A percentile compares a stretch with the other conserved stretches of the same genome.
These are phyloP conservation scores for Solanum sitiens DNA, from an alignment of 257 asterid species.

Conservation along the genomic window DNA sequence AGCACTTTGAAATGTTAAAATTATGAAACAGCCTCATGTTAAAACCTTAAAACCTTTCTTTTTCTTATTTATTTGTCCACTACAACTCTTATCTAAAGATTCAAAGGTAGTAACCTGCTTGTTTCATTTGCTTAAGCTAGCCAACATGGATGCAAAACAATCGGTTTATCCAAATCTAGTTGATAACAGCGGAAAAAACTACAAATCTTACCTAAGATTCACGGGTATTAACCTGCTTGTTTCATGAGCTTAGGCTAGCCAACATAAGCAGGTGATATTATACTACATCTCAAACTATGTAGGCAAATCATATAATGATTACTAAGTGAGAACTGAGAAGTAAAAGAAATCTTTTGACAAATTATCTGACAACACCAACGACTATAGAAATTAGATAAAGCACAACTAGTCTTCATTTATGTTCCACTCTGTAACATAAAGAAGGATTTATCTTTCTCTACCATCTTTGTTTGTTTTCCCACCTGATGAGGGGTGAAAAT, in stretches of 20 bases:
- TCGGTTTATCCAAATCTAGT: not conserved
- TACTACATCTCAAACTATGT: not conserved
- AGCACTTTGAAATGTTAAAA: not conserved
- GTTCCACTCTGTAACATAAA: not conserved
- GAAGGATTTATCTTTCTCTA: not conserved
- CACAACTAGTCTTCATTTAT: not conserved
- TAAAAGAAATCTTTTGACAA: not conserved
- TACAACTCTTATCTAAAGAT: not conserved
- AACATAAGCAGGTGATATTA: not conserved
- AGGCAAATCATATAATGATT: not conserved
- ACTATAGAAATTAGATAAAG: not conserved
- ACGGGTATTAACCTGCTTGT: not conserved
- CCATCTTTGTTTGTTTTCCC: not conserved
- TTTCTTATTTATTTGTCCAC: not conserved
- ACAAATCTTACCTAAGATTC: not conserved
- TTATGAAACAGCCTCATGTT: not conserved
- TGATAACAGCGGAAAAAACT: not conserved
- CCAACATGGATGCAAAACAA: not conserved
- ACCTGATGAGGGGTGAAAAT: not conserved
- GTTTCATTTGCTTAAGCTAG: not conserved
- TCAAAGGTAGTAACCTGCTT: not conserved
- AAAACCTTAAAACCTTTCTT: not conserved
- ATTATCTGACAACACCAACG: not conserved
- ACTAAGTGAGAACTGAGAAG: not conserved
- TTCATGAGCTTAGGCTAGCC: not conserved